Conservation (phyloP, 2,329 filamentous ascomycete species). For the Chaetomium olivaceum region DNA sequence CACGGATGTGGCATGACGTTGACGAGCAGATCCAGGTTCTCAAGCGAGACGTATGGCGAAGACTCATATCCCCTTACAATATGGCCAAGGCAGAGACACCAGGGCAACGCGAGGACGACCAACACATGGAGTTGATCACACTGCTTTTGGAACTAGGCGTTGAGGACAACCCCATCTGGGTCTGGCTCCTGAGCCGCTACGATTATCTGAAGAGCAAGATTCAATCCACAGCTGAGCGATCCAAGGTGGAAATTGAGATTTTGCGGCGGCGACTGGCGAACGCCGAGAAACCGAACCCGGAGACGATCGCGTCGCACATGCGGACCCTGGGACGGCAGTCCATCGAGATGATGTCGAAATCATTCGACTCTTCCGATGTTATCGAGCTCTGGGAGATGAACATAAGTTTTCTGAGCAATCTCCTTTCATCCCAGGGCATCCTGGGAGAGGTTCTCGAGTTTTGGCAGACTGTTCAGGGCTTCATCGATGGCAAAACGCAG, state of each 20-base stretch:
- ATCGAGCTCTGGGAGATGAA: conserved; percentile 94
- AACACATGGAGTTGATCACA: conserved; percentile 86
- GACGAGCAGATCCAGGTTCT: conserved; percentile 82
- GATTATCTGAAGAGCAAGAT: conserved; percentile 89
- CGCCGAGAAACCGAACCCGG: conserved; percentile 68
- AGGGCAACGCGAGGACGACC: conserved; percentile 62
- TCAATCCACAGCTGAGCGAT: conserved; percentile 75
- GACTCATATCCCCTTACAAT: conserved; percentile 68
- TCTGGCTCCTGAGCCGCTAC: conserved; percentile 89
- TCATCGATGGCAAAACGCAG: conserved; percentile 84
- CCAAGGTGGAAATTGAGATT: conserved; percentile 89
- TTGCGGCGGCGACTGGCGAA: conserved; percentile 77
- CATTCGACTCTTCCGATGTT: conserved; percentile 76
- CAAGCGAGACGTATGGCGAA: conserved; percentile 87
- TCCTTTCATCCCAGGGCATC: conserved; percentile 78
- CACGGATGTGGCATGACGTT: conserved; percentile 93
- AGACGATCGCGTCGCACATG: conserved; percentile 72
- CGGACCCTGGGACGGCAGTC: conserved; percentile 69
- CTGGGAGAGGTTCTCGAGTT: conserved; percentile 90
- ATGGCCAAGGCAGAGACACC: conserved; percentile 49
- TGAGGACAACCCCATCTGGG: conserved; percentile 93
- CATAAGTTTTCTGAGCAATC: conserved; percentile 67
- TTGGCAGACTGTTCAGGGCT: conserved; percentile 88
- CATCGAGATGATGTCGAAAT: conserved; percentile 59
- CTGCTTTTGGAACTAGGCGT: conserved; percentile 91